These are phyloP conservation scores for Aspergillus amoenus DNA, from an alignment of 2,329 filamentous ascomycete species.

Conservation along the genomic window DNA sequence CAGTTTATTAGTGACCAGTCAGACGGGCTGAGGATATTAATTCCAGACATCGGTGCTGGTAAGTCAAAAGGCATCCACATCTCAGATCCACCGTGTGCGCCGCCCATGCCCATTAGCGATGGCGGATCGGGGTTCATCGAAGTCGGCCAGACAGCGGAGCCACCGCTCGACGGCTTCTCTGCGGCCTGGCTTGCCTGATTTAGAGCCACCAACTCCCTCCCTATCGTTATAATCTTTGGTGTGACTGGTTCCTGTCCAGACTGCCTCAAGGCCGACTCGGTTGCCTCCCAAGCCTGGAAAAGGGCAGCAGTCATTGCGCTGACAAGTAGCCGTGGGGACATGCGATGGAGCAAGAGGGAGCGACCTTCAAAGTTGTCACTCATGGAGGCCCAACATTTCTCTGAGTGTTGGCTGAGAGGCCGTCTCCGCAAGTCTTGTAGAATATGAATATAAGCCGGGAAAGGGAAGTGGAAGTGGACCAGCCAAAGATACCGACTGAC, in stretches of 20 bases:
- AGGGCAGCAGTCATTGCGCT: conserved; percentile 37
- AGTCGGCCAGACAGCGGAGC: background rate
- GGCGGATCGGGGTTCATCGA: background rate
- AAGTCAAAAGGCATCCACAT: conserved; percentile 1
- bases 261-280: conserved; percentile 20
- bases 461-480: conserved; percentile 47
- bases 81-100: background rate
- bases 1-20: conserved; percentile 7
- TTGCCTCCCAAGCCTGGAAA: conserved; percentile 43
- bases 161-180: background rate
- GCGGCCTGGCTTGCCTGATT: background rate
- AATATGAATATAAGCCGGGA: conserved; percentile 50
- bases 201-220: conserved; percentile 3
- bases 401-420: conserved; percentile 35
- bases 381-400: conserved; percentile 46
- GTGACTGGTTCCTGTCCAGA: conserved; percentile 13
- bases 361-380: conserved; percentile 47
- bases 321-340: conserved; percentile 24
- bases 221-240: conserved; percentile 35
- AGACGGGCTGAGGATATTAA: background rate
- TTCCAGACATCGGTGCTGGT: background rate
- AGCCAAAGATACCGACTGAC: conserved; percentile 47
- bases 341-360: conserved; percentile 7
- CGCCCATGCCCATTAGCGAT: background rate
- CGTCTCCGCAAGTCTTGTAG: conserved; percentile 43